Base-by-base conservation (phyloP, 495 filamentous ascomycete species). In the Cercophora sp. region DNA sequence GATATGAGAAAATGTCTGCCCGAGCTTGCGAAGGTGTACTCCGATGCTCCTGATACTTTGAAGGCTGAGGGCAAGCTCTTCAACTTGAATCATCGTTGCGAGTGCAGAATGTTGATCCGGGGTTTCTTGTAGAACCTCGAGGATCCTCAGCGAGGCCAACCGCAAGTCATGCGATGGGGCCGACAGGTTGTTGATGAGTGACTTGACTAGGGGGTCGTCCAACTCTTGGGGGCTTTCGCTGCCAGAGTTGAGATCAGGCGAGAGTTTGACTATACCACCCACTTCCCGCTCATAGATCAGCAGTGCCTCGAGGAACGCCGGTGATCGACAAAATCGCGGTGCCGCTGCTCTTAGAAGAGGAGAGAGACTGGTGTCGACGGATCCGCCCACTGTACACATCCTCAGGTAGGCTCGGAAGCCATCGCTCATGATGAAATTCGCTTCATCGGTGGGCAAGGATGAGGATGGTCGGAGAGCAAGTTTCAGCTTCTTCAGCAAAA, bases 21-120 rank as follows among this genome's bases (percentile, higher is more conserved):
- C 70, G 25, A 97, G 78, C 57, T 86, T 89, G 27, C 93, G 85
- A 34, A 94, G 79, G 49, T 92, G 85, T 77, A 96, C 92, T 6
- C 88, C 82, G 15, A 93, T 73, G 1, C 81, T 78, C 15, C 93
- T 80, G 34, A 80, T 78, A 25, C 85, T 89, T 47, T 93, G 81
- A 3, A 96, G 64, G 48, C 82, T 82, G 18, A 95, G 65, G 4
- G 86, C 81, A n/a, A 82, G 86, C 42, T 88, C 76, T 64, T 97
- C 92, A 19, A 89, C 80, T 51, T 87, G 79, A 6, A 88, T 60
- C 79, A 82, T 82, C 6, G 70, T 76, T 2, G 71, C 62, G 24
- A 87, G 54, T 0, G 66, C 72, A 5, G 76, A 66, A n/a, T 70
- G 47, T 26, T 64, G 63, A 44, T 69, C 70, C 18, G 44, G 68